phyloP scores from a whole-genome alignment of 2,329 filamentous ascomycete species.

The Annulohypoxylon truncatum region DNA sequence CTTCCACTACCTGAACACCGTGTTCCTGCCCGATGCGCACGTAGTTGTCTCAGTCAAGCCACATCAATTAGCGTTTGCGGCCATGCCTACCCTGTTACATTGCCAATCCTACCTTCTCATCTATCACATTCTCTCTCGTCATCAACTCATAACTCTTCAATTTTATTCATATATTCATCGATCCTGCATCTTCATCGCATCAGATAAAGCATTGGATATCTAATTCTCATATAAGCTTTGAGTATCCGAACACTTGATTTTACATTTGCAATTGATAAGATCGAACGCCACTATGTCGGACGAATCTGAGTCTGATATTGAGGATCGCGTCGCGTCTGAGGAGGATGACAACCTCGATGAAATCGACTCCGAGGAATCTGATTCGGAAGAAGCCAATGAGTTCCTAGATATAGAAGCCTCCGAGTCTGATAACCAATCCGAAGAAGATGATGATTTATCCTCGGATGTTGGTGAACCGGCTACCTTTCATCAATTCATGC shows the following conservation, averaged over 20 bases:
- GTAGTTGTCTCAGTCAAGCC: slow-evolving; percentile 7
- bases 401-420: slow-evolving; percentile 50
- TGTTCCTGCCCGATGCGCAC: not conserved
- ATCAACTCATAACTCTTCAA: not conserved
- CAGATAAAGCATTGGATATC: not conserved
- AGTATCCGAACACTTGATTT: not conserved
- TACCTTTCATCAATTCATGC: slow-evolving; percentile 52
- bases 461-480: slow-evolving; percentile 19
- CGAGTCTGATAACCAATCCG: slow-evolving; percentile 43
- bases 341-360: slow-evolving; percentile 24
- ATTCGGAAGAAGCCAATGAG: slow-evolving; percentile 29
- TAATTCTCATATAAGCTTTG: not conserved
- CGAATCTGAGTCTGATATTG: slow-evolving; percentile 41
- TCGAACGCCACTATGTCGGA: slow-evolving; percentile 40
- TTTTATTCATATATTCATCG: not conserved
- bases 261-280: not conserved
- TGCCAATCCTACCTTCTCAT: not conserved
- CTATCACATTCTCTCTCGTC: not conserved
- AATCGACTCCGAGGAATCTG: slow-evolving; percentile 40
- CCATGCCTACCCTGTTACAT: not conserved
- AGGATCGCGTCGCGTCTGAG: slow-evolving; percentile 33
- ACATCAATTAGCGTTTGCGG: slow-evolving; percentile 16
- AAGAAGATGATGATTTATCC: slow-evolving; percentile 28
- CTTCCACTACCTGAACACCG: not conserved
- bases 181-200: not conserved